Conservation (phyloP, 768 basidiomycete species). For the Melanogaster broomeanus region DNA sequence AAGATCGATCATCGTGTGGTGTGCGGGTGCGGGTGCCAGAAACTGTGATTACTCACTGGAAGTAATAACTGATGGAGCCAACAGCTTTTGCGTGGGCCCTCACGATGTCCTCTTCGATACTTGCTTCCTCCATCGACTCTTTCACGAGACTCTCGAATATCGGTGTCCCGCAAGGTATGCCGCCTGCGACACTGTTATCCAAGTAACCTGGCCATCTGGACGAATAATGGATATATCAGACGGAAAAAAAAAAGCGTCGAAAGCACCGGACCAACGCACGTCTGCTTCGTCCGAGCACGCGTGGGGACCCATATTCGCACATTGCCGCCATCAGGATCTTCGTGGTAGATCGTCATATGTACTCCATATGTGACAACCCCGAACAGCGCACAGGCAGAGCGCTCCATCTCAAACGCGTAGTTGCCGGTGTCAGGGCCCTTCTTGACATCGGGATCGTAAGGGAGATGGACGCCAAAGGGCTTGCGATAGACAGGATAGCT, state of each 20-base stretch:
- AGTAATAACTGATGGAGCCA: conserved; percentile 84
- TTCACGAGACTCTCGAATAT: conserved; percentile 79
- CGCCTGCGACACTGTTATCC: conserved; percentile 92
- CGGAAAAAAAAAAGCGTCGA: background rate
- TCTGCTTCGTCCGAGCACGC: conserved; percentile 83
- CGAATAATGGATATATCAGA: background rate
- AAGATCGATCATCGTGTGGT: conserved; percentile 1
- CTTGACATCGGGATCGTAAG: conserved; percentile 29
- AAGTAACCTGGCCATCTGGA: conserved; percentile 79
- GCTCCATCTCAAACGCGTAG: conserved; percentile 87
- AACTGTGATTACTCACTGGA: conserved; percentile 45
- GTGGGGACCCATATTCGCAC: conserved; percentile 86
- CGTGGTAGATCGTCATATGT: conserved; percentile 75
- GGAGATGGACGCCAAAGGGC: conserved; percentile 58
- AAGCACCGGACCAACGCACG: conserved; percentile 50
- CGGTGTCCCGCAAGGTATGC: conserved; percentile 79
- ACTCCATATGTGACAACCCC: conserved; percentile 91
- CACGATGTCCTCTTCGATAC: conserved; percentile 67
- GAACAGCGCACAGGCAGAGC: conserved; percentile 86
- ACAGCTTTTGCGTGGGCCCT: conserved; percentile 55
- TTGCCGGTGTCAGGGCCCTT: conserved; percentile 44
- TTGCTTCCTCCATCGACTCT: conserved; percentile 94
- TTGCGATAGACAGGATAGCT: conserved; percentile 75
- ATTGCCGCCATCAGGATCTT: conserved; percentile 35
- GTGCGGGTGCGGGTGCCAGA: background rate